These are phyloP conservation scores for Saprolegnia diclina DNA, from an alignment of 352 stramenopile genomes.

Conservation along the genomic window DNA sequence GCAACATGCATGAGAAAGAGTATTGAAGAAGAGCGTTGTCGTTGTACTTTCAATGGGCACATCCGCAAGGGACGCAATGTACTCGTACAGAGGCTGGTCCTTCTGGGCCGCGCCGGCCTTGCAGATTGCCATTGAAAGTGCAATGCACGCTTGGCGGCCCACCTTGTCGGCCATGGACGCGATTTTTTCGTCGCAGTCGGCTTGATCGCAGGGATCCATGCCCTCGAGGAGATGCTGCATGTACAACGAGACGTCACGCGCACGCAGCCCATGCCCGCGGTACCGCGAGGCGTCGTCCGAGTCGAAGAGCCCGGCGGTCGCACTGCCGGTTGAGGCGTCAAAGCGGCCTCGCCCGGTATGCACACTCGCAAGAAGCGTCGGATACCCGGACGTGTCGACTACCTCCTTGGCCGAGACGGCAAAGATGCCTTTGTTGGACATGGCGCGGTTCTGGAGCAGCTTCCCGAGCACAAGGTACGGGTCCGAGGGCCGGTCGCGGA, in stretches of 20 bases:
- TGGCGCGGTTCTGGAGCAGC: conserved; percentile 52
- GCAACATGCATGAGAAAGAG: background rate
- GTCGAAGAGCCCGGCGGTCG: conserved; percentile 38
- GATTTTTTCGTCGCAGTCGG: conserved; percentile 48
- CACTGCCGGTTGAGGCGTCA: conserved; percentile 41
- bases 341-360: conserved; percentile 71
- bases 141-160: conserved; percentile 52
- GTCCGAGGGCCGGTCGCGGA: conserved; percentile 54
- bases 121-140: conserved; percentile 53
- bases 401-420: conserved; percentile 54
- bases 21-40: background rate
- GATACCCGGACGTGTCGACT: conserved; percentile 37
- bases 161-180: conserved; percentile 39
- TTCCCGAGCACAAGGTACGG: conserved; percentile 65
- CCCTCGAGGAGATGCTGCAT: conserved; percentile 22
- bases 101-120: conserved; percentile 58
- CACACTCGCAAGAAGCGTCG: conserved; percentile 46
- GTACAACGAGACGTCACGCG: conserved; percentile 14
- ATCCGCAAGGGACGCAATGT: conserved; percentile 48
- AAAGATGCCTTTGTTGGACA: conserved; percentile 58
- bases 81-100: conserved; percentile 46
- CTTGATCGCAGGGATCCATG: conserved; percentile 56
- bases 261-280: conserved; percentile 8
- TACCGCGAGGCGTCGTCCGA: conserved; percentile 35
- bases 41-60: conserved; percentile 34